These are phyloP conservation scores for Dryadomyces quercus-mongolicae DNA, from an alignment of 2,329 filamentous ascomycete genomes.

Conservation along the genomic window DNA sequence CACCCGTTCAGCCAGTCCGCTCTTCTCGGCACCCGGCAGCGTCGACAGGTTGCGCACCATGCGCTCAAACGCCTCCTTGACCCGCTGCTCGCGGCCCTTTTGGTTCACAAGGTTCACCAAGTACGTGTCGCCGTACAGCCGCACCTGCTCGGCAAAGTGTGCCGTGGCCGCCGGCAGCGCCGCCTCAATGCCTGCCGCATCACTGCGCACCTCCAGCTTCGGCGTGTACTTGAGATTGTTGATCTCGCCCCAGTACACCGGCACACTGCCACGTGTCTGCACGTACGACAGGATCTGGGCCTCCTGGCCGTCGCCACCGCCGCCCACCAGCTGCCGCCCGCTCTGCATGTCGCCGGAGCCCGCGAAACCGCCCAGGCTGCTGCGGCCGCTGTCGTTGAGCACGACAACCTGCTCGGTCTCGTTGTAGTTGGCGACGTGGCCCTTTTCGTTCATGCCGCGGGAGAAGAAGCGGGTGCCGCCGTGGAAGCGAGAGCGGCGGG, in stretches of 20 bases:
- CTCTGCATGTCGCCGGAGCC: slow-evolving; percentile 66
- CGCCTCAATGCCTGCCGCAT: slow-evolving; percentile 73
- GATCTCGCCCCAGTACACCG: slow-evolving; percentile 91
- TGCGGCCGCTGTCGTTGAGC: slow-evolving; percentile 64
- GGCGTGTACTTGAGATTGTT: slow-evolving; percentile 89
- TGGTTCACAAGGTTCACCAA: slow-evolving; percentile 96
- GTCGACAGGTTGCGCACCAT: slow-evolving; percentile 68
- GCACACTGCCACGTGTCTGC: slow-evolving; percentile 91
- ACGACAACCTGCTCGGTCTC: slow-evolving; percentile 92
- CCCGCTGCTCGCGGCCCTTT: slow-evolving; percentile 74
- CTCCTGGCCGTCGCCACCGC: slow-evolving; percentile 36
- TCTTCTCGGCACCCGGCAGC: slow-evolving; percentile 53
- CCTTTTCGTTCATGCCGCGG: slow-evolving; percentile 82
- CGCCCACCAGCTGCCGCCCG: slow-evolving; percentile 44
- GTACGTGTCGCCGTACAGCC: slow-evolving; percentile 90
- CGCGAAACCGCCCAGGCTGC: slow-evolving; percentile 67
- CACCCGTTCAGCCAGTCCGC: slow-evolving; percentile 61
- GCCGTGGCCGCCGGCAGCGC: slow-evolving; percentile 67
- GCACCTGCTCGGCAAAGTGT: slow-evolving; percentile 91
- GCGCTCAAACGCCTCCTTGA: slow-evolving; percentile 91
- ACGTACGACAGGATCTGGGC: slow-evolving; percentile 88
- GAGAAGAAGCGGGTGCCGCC: slow-evolving; percentile 93
- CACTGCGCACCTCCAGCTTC: slow-evolving; percentile 74
- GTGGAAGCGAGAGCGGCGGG: slow-evolving; percentile 74
- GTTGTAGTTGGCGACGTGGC: slow-evolving; percentile 97